These are phyloP conservation scores for Xerocomus nothofagi DNA, from an alignment of 1,284 basidiomycete genomes.

Conservation along the genomic window DNA sequence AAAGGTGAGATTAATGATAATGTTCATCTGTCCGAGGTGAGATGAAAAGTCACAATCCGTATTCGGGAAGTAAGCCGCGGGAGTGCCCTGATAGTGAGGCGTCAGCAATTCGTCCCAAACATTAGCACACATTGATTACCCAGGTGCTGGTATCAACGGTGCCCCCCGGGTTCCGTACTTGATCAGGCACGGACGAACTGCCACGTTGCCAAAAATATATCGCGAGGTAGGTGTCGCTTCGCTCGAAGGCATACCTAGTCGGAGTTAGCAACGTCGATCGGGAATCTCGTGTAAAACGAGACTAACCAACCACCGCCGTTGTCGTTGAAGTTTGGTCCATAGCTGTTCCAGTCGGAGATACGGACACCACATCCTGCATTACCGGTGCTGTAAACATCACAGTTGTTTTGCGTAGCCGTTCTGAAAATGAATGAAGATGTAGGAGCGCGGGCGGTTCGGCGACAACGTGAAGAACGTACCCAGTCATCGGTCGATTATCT, in stretches of 20 bases:
- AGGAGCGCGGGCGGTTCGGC: background rate
- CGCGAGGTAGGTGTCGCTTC: slow-evolving; percentile 12
- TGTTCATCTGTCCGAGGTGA: slow-evolving; percentile 25
- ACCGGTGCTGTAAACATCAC: slow-evolving; percentile 51
- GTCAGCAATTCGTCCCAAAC: background rate
- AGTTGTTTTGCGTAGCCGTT: slow-evolving; percentile 43
- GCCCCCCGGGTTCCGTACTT: slow-evolving; percentile 14
- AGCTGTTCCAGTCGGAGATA: slow-evolving; percentile 46
- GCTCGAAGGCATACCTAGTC: slow-evolving; percentile 29
- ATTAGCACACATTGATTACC: slow-evolving; percentile 12
- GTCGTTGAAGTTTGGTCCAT: slow-evolving; percentile 61
- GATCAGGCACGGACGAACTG: slow-evolving; percentile 14
- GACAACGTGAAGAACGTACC: slow-evolving; percentile 37
- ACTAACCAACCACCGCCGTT: slow-evolving; percentile 57
- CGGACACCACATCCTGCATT: slow-evolving; percentile 68
- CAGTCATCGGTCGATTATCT: slow-evolving; percentile 44
- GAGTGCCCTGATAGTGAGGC: slow-evolving; percentile 18
- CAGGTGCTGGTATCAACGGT: slow-evolving; percentile 24
- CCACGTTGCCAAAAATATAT: slow-evolving; percentile 31
- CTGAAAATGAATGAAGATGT: slow-evolving; percentile 29
- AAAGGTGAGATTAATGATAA: slow-evolving; percentile 27
- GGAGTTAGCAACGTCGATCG: background rate
- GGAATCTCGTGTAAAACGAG: background rate
- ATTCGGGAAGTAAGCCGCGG: slow-evolving; percentile 21
- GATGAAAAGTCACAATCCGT: slow-evolving; percentile 19